A percentile compares a stretch with the other conserved stretches of the same genome.
Evolutionary conservation across 1,284 basidiomycete genomes (phyloP).

Genomic region (Sporisorium scitamineum): DNA sequence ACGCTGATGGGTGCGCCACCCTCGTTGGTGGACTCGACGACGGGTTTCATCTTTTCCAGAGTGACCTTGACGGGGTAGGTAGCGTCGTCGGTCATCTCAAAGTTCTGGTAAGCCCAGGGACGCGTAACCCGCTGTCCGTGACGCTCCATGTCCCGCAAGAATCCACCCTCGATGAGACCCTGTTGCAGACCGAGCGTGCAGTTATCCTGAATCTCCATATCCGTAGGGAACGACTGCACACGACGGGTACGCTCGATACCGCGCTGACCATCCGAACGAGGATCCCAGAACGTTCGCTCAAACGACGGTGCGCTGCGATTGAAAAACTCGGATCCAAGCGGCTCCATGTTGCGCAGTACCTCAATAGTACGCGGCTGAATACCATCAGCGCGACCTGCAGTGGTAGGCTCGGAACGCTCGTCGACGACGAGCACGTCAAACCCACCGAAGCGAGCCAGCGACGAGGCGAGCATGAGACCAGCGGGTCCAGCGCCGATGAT

Average conservation of each 20-base stretch:
- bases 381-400: conserved; percentile 70
- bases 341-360: conserved; percentile 73
- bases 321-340: conserved; percentile 65
- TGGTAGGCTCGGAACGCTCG: conserved; percentile 69
- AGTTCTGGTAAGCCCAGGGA: conserved; percentile 63
- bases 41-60: conserved; percentile 64
- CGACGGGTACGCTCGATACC: conserved; percentile 68
- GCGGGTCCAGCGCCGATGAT: conserved; percentile 66
- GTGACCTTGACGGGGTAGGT: conserved; percentile 60
- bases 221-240: conserved; percentile 70
- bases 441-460: conserved; percentile 63
- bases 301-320: conserved; percentile 66
- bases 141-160: conserved; percentile 69
- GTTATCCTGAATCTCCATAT: conserved; percentile 71
- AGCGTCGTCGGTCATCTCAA: conserved; percentile 52
- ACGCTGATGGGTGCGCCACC: conserved; percentile 57
- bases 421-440: conserved; percentile 65
- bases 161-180: conserved; percentile 70
- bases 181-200: conserved; percentile 71
- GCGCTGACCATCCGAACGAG: conserved; percentile 61
- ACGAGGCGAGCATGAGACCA: conserved; percentile 64
- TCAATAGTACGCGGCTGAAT: conserved; percentile 74
- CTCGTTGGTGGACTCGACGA: conserved; percentile 52
- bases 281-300: conserved; percentile 71
- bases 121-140: conserved; percentile 67